Percentiles rank a stretch among this genome's conserved stretches.
Conservation (phyloP, 345 rosid genomes). For the Pseudoturritis turrita region DNA sequence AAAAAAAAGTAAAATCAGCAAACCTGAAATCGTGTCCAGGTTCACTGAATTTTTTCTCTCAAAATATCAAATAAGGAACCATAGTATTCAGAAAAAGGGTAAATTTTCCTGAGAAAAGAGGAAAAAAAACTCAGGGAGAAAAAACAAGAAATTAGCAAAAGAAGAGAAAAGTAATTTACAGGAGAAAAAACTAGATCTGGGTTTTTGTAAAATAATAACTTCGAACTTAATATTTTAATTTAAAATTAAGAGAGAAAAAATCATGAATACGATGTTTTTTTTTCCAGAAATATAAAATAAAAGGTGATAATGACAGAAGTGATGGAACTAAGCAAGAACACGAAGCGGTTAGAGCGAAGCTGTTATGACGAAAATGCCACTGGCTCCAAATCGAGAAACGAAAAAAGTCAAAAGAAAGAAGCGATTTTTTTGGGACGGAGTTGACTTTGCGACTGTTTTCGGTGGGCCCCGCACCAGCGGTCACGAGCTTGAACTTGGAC, state of each 20-base stretch:
- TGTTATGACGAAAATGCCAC: slow-evolving; percentile 4
- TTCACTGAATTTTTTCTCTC: slow-evolving; percentile 12
- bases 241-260: not conserved
- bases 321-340: not conserved
- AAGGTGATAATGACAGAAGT: slow-evolving; percentile 23
- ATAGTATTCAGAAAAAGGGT: not conserved
- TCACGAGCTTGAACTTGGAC: slow-evolving; percentile 8
- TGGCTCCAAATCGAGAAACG: slow-evolving; percentile 4
- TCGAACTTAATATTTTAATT: not conserved
- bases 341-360: not conserved
- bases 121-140: not conserved
- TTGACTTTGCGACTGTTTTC: not conserved
- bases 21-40: slow-evolving; percentile 10
- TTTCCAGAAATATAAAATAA: not conserved
- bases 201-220: not conserved
- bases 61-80: not conserved
- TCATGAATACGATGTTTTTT: not conserved
- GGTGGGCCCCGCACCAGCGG: not conserved
- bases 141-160: not conserved
- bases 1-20: not conserved
- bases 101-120: not conserved
- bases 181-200: not conserved
- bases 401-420: slow-evolving; percentile 15
- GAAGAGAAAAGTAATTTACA: not conserved
- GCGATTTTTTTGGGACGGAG: not conserved